These are phyloP conservation scores for Abrus pulchellus DNA, from an alignment of 306 rosid genomes.

Conservation along the genomic window DNA sequence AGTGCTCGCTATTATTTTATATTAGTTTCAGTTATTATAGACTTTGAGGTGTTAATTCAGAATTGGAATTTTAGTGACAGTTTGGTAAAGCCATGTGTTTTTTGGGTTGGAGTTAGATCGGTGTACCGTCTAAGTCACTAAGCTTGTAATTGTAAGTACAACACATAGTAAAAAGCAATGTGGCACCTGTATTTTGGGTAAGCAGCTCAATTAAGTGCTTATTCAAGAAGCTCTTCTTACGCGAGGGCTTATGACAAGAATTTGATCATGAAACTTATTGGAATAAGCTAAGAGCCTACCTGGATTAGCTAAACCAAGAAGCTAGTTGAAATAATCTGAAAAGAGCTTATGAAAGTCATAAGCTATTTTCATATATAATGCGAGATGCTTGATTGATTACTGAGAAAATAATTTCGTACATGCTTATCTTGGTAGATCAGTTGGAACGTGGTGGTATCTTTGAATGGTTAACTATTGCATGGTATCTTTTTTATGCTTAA, in stretches of 20 bases:
- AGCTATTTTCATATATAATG: no score
- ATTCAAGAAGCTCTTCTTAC: no score
- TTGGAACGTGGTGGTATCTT: background rate
- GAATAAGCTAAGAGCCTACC: no score
- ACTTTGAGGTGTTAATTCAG: background rate
- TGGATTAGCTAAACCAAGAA: no score
- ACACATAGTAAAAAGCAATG: no score
- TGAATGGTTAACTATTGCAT: background rate
- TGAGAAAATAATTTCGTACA: background rate
- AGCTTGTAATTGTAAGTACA: background rate
- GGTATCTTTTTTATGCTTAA: background rate
- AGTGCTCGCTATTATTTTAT: background rate
- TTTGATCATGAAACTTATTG: no score
- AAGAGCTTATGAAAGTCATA: no score
- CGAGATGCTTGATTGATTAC: background rate
- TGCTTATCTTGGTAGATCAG: background rate
- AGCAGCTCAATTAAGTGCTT: no score
- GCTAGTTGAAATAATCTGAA: no score
- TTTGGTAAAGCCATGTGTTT: background rate
- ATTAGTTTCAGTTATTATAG: slow-evolving; percentile 8
- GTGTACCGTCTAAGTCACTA: background rate
- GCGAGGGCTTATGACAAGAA: no score
- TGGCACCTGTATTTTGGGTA: no score
- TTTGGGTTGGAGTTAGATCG: slow-evolving; percentile 22
- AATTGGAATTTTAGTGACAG: slow-evolving; percentile 18